Evolutionary conservation across 768 basidiomycete species (phyloP), one percentile per base, ranked within the genome.

Genomic region (Hypholoma fasciculare): DNA sequence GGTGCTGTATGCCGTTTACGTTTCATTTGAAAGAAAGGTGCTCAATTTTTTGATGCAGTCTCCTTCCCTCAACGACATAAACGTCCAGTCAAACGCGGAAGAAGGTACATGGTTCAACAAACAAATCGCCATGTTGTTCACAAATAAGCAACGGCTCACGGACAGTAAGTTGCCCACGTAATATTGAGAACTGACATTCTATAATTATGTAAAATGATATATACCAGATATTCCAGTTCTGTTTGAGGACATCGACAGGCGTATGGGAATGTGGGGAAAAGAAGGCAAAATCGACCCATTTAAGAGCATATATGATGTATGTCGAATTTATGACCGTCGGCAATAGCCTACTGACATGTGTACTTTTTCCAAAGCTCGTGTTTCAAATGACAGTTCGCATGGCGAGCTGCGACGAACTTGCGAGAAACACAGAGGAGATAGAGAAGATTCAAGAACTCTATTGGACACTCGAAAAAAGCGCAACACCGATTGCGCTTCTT

Each of bases 351-450:
- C 44, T 37, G 46, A 38, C 19, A 17, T 34, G 7, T 43, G 3
- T n/a, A 20, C 2, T 7, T 2, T 13, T 34, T 54, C n/a, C 44
- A 47, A 42, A 76, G 75, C 65, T 76, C 38, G 70, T 73, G 1
- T 74, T 74, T 61, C 73, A 73, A 62, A 69, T 77, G 69, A 77
- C 73, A 1, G 65, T 74, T 7, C 70, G 75, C n/a, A 68, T 76
- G 68, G 66, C 69, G 4, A 67, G 71, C 12, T 78, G 76, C 57
- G 56, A 60, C 14, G 75, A 77, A 43, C 68, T 77, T 0, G 67
- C 74, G 2, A 63, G 65, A 19, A 66, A 76, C 36, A 26, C 46
- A 1, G 60, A 66, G 1, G 63, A 63, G 2, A 60, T 73, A 12
- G 52, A 58, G 1, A 60, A 55, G 8, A 60, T 78, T 2, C 65